Evolutionary conservation across 2,329 filamentous ascomycete species (phyloP).

Genomic region (Calonectria ilicicola): DNA sequence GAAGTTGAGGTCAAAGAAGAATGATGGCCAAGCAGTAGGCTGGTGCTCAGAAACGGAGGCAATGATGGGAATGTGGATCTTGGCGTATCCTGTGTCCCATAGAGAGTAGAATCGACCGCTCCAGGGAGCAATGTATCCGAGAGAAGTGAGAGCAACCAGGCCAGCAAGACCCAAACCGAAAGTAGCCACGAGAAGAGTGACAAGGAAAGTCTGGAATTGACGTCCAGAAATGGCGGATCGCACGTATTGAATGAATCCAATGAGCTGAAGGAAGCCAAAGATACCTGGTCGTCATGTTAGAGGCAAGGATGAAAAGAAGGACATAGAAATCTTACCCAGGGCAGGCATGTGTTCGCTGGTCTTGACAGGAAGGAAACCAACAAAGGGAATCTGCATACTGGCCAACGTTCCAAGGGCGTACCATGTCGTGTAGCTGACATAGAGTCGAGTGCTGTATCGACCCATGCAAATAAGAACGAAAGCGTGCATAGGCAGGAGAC

Average conservation of each 20-base stretch:
- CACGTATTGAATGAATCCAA: constrained; percentile 92
- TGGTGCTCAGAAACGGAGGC: constrained; percentile 99
- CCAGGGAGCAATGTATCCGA: constrained; percentile 96
- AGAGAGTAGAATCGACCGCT: constrained; percentile 98
- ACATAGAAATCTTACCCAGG: constrained; percentile 69
- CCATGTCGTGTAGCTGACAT: constrained; percentile 98
- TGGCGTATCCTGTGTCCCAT: constrained; percentile 98
- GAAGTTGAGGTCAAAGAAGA: constrained; percentile 99
- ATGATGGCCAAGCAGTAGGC: constrained; percentile 97
- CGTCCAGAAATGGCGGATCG: constrained; percentile 89
- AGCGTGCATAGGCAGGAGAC: constrained; percentile 91
- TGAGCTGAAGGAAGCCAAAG: constrained; percentile 93
- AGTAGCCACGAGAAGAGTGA: constrained; percentile 78
- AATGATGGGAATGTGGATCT: constrained; percentile 99
- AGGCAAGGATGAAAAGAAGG: neutral
- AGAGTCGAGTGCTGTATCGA: constrained; percentile 91
- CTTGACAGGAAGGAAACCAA: constrained; percentile 94
- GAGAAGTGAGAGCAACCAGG: constrained; percentile 87
- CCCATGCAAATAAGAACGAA: constrained; percentile 98
- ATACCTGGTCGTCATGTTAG: constrained; percentile 70
- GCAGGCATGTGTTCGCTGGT: constrained; percentile 99
- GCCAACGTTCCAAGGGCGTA: constrained; percentile 95
- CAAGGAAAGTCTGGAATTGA: constrained; percentile 93
- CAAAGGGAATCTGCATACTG: constrained; percentile 99
- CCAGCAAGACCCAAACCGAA: constrained; percentile 80